A percentile compares a stretch with the other conserved stretches of the same genome.
These are phyloP conservation scores for Neonectria magnoliae DNA, from an alignment of 2,329 filamentous ascomycete species.

Conservation along the genomic window DNA sequence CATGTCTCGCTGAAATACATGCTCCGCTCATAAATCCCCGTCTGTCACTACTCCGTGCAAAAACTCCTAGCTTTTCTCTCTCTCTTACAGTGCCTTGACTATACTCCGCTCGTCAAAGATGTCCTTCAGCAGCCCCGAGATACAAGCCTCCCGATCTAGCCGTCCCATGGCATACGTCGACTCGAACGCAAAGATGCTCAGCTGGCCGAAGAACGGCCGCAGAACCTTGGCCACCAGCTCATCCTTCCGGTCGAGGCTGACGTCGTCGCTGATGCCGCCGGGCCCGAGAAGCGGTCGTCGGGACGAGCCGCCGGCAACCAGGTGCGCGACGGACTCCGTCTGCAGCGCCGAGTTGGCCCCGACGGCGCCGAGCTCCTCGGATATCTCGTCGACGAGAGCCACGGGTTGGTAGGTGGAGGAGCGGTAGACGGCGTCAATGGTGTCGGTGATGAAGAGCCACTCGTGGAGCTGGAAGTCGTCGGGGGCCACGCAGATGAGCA, in stretches of 20 bases:
- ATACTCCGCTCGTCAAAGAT: conserved; percentile 82
- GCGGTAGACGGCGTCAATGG: conserved; percentile 93
- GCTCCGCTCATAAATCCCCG: conserved; percentile 11
- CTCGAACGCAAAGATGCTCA: conserved; percentile 95
- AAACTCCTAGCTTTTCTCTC: not conserved
- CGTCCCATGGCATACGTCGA: conserved; percentile 85
- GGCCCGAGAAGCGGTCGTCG: conserved; percentile 62
- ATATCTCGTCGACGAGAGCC: conserved; percentile 85
- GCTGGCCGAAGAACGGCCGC: conserved; percentile 86
- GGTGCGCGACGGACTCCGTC: conserved; percentile 51
- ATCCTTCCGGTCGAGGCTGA: conserved; percentile 68
- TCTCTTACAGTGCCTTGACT: conserved; percentile 64
- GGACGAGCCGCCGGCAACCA: conserved; percentile 48
- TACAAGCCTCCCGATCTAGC: conserved; percentile 73
- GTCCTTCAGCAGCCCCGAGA: conserved; percentile 73
- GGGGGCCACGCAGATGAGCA: conserved; percentile 84
- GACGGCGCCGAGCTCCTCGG: conserved; percentile 73
- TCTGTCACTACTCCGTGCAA: conserved; percentile 6
- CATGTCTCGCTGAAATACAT: conserved; percentile 8
- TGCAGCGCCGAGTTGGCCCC: conserved; percentile 46
- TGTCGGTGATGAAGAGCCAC: conserved; percentile 98
- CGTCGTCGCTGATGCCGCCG: conserved; percentile 65
- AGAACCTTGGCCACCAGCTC: conserved; percentile 81
- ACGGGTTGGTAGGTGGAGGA: conserved; percentile 74
- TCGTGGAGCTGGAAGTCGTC: conserved; percentile 99